Conservation (phyloP, 306 rosid species). For the Malus sieversii region DNA sequence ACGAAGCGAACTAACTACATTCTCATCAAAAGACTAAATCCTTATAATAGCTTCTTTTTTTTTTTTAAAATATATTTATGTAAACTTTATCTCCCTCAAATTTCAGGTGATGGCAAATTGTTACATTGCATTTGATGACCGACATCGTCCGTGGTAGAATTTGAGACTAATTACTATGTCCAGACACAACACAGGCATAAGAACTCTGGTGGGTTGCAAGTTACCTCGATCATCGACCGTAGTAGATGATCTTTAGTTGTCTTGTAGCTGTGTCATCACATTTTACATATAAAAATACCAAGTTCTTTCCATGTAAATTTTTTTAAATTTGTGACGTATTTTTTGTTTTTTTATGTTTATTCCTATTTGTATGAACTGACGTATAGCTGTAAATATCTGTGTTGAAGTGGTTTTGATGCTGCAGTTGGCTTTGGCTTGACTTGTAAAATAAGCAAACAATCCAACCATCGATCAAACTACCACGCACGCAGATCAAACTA, state of each 20-base stretch:
- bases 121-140: too few relatives aligned
- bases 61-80: neutral
- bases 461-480: conserved; percentile 27
- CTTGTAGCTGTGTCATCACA: neutral
- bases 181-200: too few relatives aligned
- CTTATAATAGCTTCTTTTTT: too few relatives aligned
- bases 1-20: too few relatives aligned
- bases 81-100: neutral
- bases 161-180: too few relatives aligned
- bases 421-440: conserved; percentile 37
- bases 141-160: too few relatives aligned
- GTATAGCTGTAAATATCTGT: conserved; percentile 13
- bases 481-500: conserved; percentile 25
- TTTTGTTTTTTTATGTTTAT: neutral
- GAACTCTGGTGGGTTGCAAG: too few relatives aligned
- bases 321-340: neutral
- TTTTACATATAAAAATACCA: neutral
- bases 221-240: too few relatives aligned
- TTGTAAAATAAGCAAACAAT: conserved; percentile 50
- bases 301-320: neutral
- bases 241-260: too few relatives aligned
- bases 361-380: neutral
- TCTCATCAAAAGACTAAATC: too few relatives aligned
- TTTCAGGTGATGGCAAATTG: neutral
- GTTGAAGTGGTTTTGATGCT: neutral